Conservation (phyloP, 2,329 filamentous ascomycete genomes). For the Pestalotiopsis sp. region DNA sequence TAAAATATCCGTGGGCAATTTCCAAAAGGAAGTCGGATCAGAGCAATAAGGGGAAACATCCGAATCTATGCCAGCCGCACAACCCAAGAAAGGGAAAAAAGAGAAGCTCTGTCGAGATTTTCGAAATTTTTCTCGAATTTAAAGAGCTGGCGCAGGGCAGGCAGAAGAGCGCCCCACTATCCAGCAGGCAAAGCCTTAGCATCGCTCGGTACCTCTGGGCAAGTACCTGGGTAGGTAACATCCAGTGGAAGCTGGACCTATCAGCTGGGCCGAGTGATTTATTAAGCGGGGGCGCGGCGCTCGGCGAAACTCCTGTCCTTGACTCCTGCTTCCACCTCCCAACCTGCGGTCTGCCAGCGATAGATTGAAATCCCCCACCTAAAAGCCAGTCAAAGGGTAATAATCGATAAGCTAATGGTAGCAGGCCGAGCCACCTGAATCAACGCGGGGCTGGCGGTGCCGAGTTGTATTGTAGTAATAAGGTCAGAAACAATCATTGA, state of each 20-base stretch:
- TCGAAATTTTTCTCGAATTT: constrained; percentile 6
- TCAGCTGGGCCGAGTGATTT: neutral
- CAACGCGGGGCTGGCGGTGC: neutral
- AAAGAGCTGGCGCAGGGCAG: neutral
- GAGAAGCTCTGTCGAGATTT: constrained; percentile 19
- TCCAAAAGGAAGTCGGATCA: constrained; percentile 55
- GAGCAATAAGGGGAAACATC: constrained; percentile 79
- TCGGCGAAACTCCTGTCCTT: constrained; percentile 9
- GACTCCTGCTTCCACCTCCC: no score
- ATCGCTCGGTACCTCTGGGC: neutral
- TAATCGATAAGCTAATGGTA: neutral
- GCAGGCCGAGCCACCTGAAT: neutral
- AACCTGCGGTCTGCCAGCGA: constrained; percentile 3
- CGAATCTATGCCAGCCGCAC: constrained; percentile 77
- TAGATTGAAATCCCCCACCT: neutral
- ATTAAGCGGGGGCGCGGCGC: neutral
- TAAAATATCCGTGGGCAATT: constrained; percentile 50
- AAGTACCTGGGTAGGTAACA: neutral
- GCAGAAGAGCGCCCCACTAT: neutral
- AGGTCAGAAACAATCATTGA: neutral
- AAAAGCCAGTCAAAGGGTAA: neutral
- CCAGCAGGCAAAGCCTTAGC: neutral
- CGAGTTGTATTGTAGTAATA: neutral
- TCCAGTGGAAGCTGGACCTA: neutral
- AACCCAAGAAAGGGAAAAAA: constrained; percentile 63